phyloP scores from a whole-genome alignment of 1,139 yeast genomes.

The Nadsonia starkeyi-henricii region DNA sequence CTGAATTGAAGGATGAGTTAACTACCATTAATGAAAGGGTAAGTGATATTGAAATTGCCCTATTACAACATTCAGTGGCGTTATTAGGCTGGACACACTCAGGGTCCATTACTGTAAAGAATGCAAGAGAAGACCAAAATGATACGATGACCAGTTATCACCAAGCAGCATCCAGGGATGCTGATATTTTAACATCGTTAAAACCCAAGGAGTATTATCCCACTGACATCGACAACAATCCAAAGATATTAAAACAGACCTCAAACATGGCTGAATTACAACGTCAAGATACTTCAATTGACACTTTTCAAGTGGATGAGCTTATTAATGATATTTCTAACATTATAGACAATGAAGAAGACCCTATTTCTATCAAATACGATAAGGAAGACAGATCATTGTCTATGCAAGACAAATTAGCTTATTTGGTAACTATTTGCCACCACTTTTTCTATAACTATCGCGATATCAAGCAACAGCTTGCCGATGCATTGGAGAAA shows the following conservation, averaged over 20 bases:
- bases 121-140: neutral
- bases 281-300: no score
- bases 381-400: neutral
- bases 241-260: no score
- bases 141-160: no score
- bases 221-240: no score
- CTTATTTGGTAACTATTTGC: neutral
- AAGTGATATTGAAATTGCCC: conserved; percentile 13
- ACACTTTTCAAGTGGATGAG: conserved; percentile 1
- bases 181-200: no score
- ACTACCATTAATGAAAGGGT: conserved; percentile 13
- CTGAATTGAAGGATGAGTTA: conserved; percentile 14
- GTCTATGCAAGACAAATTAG: neutral
- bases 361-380: neutral
- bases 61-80: conserved; percentile 22
- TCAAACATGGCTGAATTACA: no score
- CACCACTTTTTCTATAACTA: neutral
- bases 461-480: neutral
- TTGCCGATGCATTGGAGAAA: neutral
- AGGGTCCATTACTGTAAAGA: conserved; percentile 9
- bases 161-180: no score
- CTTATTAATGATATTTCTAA: neutral
- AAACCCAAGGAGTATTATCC: no score
- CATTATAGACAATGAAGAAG: neutral
- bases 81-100: conserved; percentile 20